phyloP scores from a whole-genome alignment of 78 protist species.

The Cyanophora paradoxa region DNA sequence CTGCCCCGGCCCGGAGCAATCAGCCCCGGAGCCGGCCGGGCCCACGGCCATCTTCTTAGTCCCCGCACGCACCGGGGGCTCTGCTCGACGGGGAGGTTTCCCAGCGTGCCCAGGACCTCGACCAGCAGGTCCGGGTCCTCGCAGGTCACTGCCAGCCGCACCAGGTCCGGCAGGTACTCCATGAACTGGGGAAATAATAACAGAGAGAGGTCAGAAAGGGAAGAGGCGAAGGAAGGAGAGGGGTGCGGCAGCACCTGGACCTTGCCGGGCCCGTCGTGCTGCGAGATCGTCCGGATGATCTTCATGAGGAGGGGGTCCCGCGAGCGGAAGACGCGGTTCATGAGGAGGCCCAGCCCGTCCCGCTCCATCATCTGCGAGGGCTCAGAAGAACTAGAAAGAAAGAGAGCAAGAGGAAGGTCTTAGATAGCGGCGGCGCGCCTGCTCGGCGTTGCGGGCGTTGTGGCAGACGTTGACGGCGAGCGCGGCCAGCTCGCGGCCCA shows the following conservation, averaged over 20 bases:
- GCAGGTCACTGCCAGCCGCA: not conserved
- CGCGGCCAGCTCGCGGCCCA: not conserved
- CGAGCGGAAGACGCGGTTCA: not conserved
- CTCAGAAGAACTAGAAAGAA: not conserved
- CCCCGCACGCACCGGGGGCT: too few relatives aligned
- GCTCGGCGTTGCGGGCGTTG: not conserved
- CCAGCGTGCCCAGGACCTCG: not conserved
- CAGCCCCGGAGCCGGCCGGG: too few relatives aligned
- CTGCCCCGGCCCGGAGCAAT: too few relatives aligned
- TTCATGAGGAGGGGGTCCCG: not conserved
- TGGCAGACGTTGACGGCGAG: slow-evolving; percentile 1
- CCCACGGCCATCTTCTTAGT: too few relatives aligned
- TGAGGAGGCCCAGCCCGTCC: not conserved
- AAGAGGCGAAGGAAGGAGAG: not conserved
- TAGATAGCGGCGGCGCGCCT: not conserved
- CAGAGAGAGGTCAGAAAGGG: not conserved
- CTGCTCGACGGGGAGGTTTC: not conserved
- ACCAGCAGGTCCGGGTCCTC: not conserved
- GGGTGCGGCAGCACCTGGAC: not conserved
- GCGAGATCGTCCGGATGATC: not conserved
- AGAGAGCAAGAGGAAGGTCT: not conserved
- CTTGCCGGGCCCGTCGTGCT: slow-evolving; percentile 2
- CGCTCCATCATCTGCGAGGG: not conserved
- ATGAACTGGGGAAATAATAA: too few relatives aligned
- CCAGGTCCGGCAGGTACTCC: not conserved